Conservation (phyloP, 1,284 basidiomycete species). For the Microbotryum lychnidis-dioicae region DNA sequence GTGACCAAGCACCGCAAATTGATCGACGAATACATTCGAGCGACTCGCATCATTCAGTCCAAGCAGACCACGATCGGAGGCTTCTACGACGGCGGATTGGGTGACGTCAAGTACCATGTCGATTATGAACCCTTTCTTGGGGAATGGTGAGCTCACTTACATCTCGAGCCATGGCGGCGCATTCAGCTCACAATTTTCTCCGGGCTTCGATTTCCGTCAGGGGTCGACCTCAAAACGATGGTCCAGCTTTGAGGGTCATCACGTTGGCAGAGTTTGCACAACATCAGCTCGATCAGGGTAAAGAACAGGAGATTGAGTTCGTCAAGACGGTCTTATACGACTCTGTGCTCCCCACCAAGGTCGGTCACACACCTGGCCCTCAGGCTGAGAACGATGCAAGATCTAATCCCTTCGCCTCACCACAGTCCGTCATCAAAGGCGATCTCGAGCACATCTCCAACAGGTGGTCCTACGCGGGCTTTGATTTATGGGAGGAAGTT, state of each 20-base stretch:
- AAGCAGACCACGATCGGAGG: slow-evolving; percentile 43
- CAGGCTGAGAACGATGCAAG: slow-evolving; percentile 14
- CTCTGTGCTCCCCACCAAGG: slow-evolving; percentile 21
- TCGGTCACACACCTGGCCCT: too few relatives aligned
- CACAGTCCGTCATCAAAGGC: slow-evolving; percentile 43
- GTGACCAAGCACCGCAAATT: slow-evolving; percentile 9
- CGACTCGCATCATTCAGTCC: slow-evolving; percentile 39
- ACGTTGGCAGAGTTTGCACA: slow-evolving; percentile 43
- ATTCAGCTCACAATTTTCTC: too few relatives aligned
- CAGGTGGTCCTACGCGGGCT: slow-evolving; percentile 39
- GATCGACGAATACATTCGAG: slow-evolving; percentile 29
- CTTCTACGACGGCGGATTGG: slow-evolving; percentile 44
- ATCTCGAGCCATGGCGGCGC: slow-evolving; percentile 27
- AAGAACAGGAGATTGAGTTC: slow-evolving; percentile 37
- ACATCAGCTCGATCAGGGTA: slow-evolving; percentile 41
- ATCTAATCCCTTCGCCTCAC: too few relatives aligned
- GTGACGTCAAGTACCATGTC: slow-evolving; percentile 49
- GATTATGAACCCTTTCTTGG: slow-evolving; percentile 31
- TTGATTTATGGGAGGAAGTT: slow-evolving; percentile 42
- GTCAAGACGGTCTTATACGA: slow-evolving; percentile 41
- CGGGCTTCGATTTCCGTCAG: neutral
- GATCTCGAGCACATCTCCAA: slow-evolving; percentile 47
- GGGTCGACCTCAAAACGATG: slow-evolving; percentile 39
- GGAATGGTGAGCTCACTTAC: slow-evolving; percentile 4
- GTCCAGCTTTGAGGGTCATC: slow-evolving; percentile 45